Evolutionary conservation across 257 asterid species (phyloP).

Genomic region (Misopates orontium): DNA sequence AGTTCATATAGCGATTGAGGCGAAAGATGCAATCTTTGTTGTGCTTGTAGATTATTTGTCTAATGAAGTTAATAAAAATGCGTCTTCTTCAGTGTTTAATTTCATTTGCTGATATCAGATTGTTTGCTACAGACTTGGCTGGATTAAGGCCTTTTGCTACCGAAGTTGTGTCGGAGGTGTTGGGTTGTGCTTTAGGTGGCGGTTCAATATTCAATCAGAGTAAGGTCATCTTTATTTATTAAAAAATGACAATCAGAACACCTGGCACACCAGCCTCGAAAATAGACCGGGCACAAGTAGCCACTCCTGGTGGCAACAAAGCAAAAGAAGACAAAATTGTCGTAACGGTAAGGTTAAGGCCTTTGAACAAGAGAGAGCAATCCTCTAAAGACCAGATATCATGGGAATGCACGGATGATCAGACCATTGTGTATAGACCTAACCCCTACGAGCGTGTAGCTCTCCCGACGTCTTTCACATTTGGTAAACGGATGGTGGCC

Average conservation of each 20-base stretch:
- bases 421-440: conserved; percentile 63
- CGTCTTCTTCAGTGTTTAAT: neutral
- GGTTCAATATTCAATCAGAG: too few species aligned
- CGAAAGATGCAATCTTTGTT: too few species aligned
- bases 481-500: conserved; percentile 60
- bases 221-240: too few species aligned
- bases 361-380: conserved; percentile 84
- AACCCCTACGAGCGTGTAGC: conserved; percentile 58
- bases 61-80: neutral
- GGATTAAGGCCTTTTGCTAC: conserved; percentile 16
- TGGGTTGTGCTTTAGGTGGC: conserved; percentile 60
- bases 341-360: conserved; percentile 87
- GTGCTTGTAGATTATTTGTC: too few species aligned
- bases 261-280: conserved; percentile 81
- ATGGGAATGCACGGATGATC: conserved; percentile 88
- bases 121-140: conserved; percentile 18
- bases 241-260: conserved; percentile 75
- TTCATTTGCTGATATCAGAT: conserved; percentile 12
- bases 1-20: too few species aligned
- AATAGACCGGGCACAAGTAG: conserved; percentile 63
- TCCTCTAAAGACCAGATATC: conserved; percentile 70
- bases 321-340: conserved; percentile 83
- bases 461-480: conserved; percentile 57
- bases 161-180: too few species aligned
- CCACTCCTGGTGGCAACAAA: conserved; percentile 68